phyloP scores from a whole-genome alignment of 257 asterid species.

The Nicotiana noctiflora region DNA sequence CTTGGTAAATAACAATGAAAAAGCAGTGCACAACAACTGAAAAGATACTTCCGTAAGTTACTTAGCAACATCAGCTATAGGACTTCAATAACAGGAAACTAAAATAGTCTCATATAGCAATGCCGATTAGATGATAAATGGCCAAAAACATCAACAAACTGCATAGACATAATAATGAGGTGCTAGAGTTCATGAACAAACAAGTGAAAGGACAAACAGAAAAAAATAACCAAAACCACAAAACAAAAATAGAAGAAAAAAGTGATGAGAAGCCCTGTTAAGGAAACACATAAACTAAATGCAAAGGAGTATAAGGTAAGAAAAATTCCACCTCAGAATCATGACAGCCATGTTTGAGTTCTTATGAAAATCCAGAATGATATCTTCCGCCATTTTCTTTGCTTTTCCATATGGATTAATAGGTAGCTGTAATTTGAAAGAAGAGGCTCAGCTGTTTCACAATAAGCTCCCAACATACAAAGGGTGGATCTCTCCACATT shows the following conservation, averaged over 20 bases:
- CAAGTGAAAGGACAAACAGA: neutral
- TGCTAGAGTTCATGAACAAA: neutral
- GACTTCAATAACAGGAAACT: neutral
- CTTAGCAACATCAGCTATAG: neutral
- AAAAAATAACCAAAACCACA: neutral
- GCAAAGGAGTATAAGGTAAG: neutral
- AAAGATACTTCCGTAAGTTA: neutral
- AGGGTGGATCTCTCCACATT: neutral
- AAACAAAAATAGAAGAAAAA: neutral
- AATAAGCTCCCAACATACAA: neutral
- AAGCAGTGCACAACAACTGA: neutral
- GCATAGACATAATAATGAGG: neutral
- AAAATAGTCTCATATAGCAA: neutral
- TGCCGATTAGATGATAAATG: neutral
- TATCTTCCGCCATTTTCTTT: slow-evolving; percentile 95
- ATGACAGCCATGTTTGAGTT: slow-evolving; percentile 82
- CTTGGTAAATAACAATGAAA: neutral
- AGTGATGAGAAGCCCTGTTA: slow-evolving; percentile 1
- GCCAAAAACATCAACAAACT: neutral
- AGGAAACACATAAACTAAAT: neutral
- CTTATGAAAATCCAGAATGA: slow-evolving; percentile 73
- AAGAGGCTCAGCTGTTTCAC: slow-evolving; percentile 1
- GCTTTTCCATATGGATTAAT: slow-evolving; percentile 93
- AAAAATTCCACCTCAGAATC: slow-evolving; percentile 50
- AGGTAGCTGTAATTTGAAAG: slow-evolving; percentile 45